Percentiles rank a stretch among this genome's conserved stretches.
phyloP scores from a whole-genome alignment of 768 basidiomycete genomes.

The Leccinum truebloodii region DNA sequence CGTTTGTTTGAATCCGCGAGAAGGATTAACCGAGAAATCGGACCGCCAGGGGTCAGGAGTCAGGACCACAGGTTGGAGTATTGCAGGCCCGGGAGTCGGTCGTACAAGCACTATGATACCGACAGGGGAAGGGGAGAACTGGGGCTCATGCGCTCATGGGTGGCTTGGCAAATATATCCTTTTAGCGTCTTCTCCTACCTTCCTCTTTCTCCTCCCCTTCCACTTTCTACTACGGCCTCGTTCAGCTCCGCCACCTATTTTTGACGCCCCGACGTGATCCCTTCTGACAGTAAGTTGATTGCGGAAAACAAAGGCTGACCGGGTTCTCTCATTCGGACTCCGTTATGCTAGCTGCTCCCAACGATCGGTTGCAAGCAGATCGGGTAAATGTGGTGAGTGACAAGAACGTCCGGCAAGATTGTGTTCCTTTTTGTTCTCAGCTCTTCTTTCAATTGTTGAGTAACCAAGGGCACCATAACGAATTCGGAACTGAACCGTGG shows the following conservation, averaged over 20 bases:
- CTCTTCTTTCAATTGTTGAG: not conserved
- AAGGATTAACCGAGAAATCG: not conserved
- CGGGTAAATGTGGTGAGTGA: not conserved
- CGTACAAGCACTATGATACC: not conserved
- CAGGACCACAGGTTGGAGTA: no score
- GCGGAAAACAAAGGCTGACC: not conserved
- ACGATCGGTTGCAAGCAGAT: not conserved
- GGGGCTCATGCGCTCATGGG: not conserved
- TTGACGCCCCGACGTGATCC: not conserved
- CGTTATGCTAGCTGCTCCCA: not conserved
- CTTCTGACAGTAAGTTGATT: not conserved
- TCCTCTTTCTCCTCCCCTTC: not conserved
- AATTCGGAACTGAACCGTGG: not conserved
- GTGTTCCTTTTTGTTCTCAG: not conserved
- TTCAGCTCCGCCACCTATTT: not conserved
- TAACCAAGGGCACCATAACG: not conserved
- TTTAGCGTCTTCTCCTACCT: not conserved
- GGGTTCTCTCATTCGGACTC: not conserved
- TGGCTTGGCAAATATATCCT: not conserved
- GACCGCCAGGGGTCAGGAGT: no score
- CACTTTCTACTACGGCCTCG: not conserved
- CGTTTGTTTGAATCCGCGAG: not conserved
- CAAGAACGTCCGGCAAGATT: conserved; percentile 8
- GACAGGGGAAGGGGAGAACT: no score
- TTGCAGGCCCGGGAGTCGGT: not conserved